A percentile compares a stretch with the other conserved stretches of the same genome.
phyloP scores from a whole-genome alignment of 805 yeast species.

The Metschnikowia aberdeeniae region DNA sequence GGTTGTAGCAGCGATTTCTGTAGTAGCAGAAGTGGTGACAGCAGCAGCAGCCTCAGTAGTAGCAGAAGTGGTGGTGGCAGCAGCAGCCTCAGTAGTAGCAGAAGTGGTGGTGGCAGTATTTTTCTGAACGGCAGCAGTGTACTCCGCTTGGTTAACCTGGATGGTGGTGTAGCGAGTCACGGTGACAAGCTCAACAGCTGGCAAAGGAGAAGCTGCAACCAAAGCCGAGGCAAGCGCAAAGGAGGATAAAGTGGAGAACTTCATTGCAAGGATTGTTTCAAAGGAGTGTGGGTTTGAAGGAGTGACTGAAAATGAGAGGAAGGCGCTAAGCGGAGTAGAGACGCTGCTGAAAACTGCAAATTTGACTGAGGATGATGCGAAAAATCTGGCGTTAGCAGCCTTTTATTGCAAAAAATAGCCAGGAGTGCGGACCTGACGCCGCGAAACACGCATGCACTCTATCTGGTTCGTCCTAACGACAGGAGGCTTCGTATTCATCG shows the following conservation, averaged over 20 bases:
- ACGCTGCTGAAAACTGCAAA: neutral
- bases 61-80: neutral
- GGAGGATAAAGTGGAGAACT: slow-evolving; percentile 8
- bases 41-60: neutral
- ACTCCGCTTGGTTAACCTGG: slow-evolving; percentile 5
- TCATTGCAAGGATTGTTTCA: slow-evolving; percentile 4
- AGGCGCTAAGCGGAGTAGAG: slow-evolving; percentile 2
- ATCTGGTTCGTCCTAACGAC: neutral
- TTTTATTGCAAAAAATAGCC: neutral
- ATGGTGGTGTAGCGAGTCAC: slow-evolving; percentile 13
- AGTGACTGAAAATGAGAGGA: slow-evolving; percentile 3
- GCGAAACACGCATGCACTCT: slow-evolving; percentile 4
- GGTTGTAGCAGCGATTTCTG: neutral
- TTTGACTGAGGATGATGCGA: neutral
- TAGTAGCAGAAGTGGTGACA: neutral
- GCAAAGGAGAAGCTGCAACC: slow-evolving; percentile 12
- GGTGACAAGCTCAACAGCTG: slow-evolving; percentile 8
- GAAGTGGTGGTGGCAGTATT: neutral
- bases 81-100: slow-evolving; percentile 1
- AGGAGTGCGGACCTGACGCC: neutral
- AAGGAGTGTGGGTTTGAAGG: neutral
- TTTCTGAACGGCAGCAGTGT: neutral
- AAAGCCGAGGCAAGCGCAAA: slow-evolving; percentile 4
- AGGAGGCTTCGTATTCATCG: neutral
- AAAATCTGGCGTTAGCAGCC: neutral